Base-by-base conservation (phyloP, 805 yeast genomes). In the Ogataea paraovalis region DNA sequence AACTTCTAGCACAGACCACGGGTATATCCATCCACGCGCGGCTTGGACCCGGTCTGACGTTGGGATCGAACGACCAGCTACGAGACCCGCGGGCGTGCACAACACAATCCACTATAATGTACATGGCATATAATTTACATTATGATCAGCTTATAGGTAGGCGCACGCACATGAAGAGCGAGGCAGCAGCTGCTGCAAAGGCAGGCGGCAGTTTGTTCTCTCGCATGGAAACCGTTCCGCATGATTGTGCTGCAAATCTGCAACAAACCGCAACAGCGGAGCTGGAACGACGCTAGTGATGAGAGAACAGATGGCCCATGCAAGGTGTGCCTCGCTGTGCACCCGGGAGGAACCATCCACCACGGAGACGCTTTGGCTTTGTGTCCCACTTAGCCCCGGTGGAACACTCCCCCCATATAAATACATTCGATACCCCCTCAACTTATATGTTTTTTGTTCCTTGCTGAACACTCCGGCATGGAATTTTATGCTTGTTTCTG, bases 301-400 rank as follows among this genome's bases (percentile, higher is more conserved):
- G 38, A 34, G 38, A 34, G 38, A 34, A 34, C 38, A 30, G 38
- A 34, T 34, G 38, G 21, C 12, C 38, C 21, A 34, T 34, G 38
- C 38, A 34, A 18, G 38, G 19, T 34, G 38, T 34, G 16, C 34
- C 12, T 30, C 34, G 34, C 34, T 30, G 38, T 34, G 16, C 38
- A 18, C 20, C 20, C 38, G 38, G 21, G 21, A 34, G 16, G 34
- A 30, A 30, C 34, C 34, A 30, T 30, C 34, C 34, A 30, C 16
- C 14, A 14, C n/a, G n/a, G n/a, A n/a, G n/a, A n/a, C n/a, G n/a
- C n/a, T n/a, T n/a, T 18, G 19, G 12, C 20, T 34, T 34, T 34
- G 38, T 34, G 38, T 34, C 38, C 38, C 38, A 34, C 21, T 25
- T 12, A 5, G 21, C 38, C 20, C 38, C 9, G 20, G 16, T 34